These are phyloP conservation scores for Pyracantha coccinea DNA, from an alignment of 331 rosid genomes.

Conservation along the genomic window DNA sequence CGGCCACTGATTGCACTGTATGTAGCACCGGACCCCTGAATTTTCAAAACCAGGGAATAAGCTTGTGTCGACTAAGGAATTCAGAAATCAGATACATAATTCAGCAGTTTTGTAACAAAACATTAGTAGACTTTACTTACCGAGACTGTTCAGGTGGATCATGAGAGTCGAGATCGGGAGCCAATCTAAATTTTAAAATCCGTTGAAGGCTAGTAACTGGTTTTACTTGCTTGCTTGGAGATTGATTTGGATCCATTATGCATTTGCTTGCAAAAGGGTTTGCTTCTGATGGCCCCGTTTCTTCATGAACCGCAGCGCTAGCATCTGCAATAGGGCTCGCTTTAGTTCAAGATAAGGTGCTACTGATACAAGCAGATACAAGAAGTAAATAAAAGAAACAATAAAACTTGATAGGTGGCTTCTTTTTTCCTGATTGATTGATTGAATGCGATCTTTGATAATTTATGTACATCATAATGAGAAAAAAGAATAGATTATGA, in stretches of 20 bases:
- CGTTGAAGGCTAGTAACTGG: constrained; percentile 37
- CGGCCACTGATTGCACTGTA: neutral
- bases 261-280: constrained; percentile 43
- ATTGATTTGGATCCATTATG: constrained; percentile 49
- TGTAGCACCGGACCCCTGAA: neutral
- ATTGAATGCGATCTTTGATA: neutral
- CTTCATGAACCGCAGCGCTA: constrained; percentile 50
- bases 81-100: neutral
- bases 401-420: neutral
- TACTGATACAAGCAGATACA: neutral
- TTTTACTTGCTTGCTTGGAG: constrained; percentile 49
- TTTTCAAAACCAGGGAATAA: neutral
- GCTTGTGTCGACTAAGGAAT: neutral
- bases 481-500: neutral
- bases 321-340: constrained; percentile 27
- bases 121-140: neutral
- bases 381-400: neutral
- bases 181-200: constrained; percentile 54
- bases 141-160: neutral
- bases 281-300: constrained; percentile 60
- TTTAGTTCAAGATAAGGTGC: neutral
- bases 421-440: neutral
- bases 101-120: neutral
- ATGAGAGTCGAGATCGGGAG: constrained; percentile 36
- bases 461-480: neutral